Evolutionary conservation across 2,329 filamentous ascomycete species (phyloP), one percentile per base, ranked within the genome.

Genomic region (Colletotrichum spinosum): DNA sequence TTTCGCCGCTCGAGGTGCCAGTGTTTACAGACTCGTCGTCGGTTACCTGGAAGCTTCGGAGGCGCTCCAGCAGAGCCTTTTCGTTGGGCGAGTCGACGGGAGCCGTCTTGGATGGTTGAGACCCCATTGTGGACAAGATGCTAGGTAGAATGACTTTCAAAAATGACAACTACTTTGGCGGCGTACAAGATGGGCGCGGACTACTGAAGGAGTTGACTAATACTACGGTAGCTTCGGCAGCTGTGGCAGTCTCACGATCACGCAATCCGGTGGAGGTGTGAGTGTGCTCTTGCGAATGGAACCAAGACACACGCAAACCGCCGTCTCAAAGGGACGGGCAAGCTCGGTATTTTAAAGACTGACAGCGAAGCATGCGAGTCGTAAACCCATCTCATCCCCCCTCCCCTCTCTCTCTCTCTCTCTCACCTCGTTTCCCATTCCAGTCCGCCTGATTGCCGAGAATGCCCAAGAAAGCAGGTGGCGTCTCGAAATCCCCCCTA

Each of bases 1-100:
- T 82, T 46, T 84, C 80, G 44, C 82, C 79, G 54, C 86, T 60
- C 55, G 82, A 78, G 50, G 13, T 11, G 15, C 17, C 78, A n/a
- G 88, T 75, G 65, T 85, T 78, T 37, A 87, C 76, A 62, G 84
- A 88, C 53, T 86, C 84, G 44, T 85, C 82, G 48, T 84, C 81
- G 41, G 82, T 79, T 41, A 86, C 65, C 58, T 83, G 78, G 51
- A 88, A 76, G 44, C 74, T 75, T 58, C 75, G 76, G 10, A 85
- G 75, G 15, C 79, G 79, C 66, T 83, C 79, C 15, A 81, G 70
- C 42, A 83, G 72, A 10, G 79, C 81, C 73, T 81, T 83, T 68
- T 84, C 81, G 44, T 78, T 73, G 4, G 70, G 52, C 5, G 70
- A 65, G 39, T 69, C 69, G 17, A 76, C 70, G 5, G 69, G 65